A percentile compares a stretch with the other conserved stretches of the same genome.
phyloP scores from a whole-genome alignment of 805 yeast species.

The Kuraishia molischiana region DNA sequence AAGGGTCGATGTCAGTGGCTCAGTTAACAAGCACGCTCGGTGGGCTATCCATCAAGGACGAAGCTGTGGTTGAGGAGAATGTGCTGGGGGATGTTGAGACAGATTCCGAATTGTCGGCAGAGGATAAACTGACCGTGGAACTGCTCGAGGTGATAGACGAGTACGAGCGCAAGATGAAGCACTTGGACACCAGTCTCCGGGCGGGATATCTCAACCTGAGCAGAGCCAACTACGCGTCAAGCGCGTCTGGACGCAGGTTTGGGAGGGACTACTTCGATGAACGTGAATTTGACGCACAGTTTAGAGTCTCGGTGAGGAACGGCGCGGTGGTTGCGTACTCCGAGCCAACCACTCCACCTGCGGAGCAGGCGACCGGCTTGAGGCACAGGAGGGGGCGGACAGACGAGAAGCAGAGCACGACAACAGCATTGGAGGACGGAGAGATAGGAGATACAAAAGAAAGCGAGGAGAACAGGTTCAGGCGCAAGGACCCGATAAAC shows the following conservation, averaged over 20 bases:
- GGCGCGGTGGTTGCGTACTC: too few relatives aligned
- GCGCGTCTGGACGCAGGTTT: constrained; percentile 5
- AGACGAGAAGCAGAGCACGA: too few relatives aligned
- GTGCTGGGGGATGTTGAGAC: too few relatives aligned
- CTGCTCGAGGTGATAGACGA: constrained; percentile 22
- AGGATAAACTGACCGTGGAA: constrained; percentile 2
- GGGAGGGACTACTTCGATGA: constrained; percentile 11
- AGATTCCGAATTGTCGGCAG: not conserved
- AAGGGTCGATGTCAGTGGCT: too few relatives aligned
- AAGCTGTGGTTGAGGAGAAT: too few relatives aligned
- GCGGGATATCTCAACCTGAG: constrained; percentile 29
- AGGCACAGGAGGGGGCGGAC: too few relatives aligned
- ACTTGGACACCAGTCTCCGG: constrained; percentile 14
- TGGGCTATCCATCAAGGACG: too few relatives aligned
- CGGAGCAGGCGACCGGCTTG: too few relatives aligned
- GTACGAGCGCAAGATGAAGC: constrained; percentile 20
- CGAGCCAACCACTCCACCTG: too few relatives aligned
- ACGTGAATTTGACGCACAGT: constrained; percentile 8
- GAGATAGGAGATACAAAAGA: not conserved
- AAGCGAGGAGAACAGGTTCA: not conserved
- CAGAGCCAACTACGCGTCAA: constrained; percentile 29
- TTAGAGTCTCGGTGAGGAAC: constrained; percentile 1
- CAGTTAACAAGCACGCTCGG: too few relatives aligned
- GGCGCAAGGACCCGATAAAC: constrained; percentile 15
- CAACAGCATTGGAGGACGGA: too few relatives aligned